A percentile compares a stretch with the other conserved stretches of the same genome.
These are phyloP conservation scores for Breynia disticha DNA, from an alignment of 441 rosid genomes.

Conservation along the genomic window DNA sequence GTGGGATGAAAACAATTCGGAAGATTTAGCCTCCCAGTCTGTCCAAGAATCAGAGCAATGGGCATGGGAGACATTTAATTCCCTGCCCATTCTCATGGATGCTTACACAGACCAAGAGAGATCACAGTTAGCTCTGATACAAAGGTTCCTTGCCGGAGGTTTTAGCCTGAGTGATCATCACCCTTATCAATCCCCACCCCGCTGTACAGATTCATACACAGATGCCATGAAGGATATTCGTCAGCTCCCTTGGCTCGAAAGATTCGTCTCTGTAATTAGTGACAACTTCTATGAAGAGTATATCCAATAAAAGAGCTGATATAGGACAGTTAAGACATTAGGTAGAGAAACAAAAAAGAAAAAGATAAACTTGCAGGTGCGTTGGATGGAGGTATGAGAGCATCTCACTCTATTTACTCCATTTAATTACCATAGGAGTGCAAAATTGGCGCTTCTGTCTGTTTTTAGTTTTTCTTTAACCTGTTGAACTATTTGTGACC, in stretches of 20 bases:
- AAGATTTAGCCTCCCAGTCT: constrained; percentile 34
- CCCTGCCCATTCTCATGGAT: constrained; percentile 72
- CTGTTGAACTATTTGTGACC: constrained; percentile 5
- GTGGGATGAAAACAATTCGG: constrained; percentile 69
- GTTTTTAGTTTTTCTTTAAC: constrained; percentile 9
- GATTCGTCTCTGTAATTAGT: constrained; percentile 89
- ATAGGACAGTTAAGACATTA: too few relatives aligned
- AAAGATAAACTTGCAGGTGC: too few relatives aligned
- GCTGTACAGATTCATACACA: constrained; percentile 70
- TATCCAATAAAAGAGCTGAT: constrained; percentile 31
- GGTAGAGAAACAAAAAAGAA: too few relatives aligned
- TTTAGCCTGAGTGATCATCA: constrained; percentile 83
- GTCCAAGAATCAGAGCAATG: constrained; percentile 87
- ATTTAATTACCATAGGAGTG: constrained; percentile 12
- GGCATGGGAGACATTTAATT: constrained; percentile 87
- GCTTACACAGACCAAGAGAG: constrained; percentile 93
- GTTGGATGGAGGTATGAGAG: constrained; percentile 19
- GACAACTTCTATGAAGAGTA: constrained; percentile 83
- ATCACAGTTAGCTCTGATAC: constrained; percentile 79
- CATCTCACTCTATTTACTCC: constrained; percentile 27
- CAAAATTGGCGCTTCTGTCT: constrained; percentile 8
- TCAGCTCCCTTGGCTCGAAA: constrained; percentile 97
- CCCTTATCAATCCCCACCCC: constrained; percentile 79
- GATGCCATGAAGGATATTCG: constrained; percentile 92
- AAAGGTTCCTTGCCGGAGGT: constrained; percentile 87